Base-by-base conservation (phyloP, 73 alveolate species). In the Paraurostyla sp. region DNA sequence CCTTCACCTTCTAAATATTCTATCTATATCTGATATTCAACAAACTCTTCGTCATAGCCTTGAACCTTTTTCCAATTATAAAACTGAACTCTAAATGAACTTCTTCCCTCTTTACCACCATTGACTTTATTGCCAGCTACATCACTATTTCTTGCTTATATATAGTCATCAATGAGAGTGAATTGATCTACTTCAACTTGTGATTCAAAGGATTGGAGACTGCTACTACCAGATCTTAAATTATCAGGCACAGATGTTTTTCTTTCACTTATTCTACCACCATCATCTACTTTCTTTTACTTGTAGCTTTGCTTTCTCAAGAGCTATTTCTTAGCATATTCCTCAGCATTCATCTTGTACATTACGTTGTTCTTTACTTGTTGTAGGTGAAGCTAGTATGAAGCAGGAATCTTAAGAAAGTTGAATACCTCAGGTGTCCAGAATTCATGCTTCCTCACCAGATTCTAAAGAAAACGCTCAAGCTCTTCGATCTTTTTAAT, bases 341-440 rank as follows among this genome's bases (percentile, higher is more conserved):
- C 4, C 50, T 6, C 27, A 9, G 16, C 32, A 45, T 3, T 29
- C 27, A 13, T 25, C 20, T 48, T 73, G 29, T 45, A 13, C 40
- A 22, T n/a, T 13, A 27, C 6, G n/a, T 22, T 33, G 32, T 4
- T 43, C 11, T 73, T 73, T 38, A 45, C 65, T 29, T 73, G 25
- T 35, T 25, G 46, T 15, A 73, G 29, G 7, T n/a, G 30, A 6
- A 43, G 43, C 29, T 73, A 36, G 27, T 23, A n/a, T 25, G 15
- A 45, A 6, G 11, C 7, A 18, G 86, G 86, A 22, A 73, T 25
- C 25, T 42, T n/a, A 6, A 73, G 49, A 35, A 73, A 73, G n/a
- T 43, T 56, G 18, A 73, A 73, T n/a, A 73, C 86, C 23, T 46
- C 48, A 1, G 71, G 65, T 23, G 86, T 48, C 86, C 86, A 73